A percentile compares a stretch with the other conserved stretches of the same genome.
Conservation (phyloP, 139 green algal genomes). For the Spirogloea muscicola region DNA sequence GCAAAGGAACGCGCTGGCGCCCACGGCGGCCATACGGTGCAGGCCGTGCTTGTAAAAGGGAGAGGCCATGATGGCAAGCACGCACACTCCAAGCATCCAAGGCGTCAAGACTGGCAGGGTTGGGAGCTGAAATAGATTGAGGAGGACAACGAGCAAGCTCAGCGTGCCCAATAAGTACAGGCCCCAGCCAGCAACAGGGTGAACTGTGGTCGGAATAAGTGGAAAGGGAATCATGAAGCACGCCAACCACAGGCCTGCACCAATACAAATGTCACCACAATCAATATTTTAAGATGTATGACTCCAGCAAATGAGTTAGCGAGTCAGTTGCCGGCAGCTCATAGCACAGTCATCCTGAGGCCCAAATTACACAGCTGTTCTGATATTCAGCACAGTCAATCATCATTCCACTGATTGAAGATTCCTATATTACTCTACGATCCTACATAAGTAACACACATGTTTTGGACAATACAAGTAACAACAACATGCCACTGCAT, state of each 20-base stretch:
- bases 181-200: constrained; percentile 10
- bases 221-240: constrained; percentile 1
- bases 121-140: not conserved
- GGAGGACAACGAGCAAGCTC: not conserved
- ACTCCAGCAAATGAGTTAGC: too few relatives aligned
- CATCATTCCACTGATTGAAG: too few relatives aligned
- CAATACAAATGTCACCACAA: too few relatives aligned
- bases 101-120: not conserved
- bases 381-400: too few relatives aligned
- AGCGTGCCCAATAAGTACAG: constrained; percentile 3
- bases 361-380: too few relatives aligned
- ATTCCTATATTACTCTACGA: too few relatives aligned
- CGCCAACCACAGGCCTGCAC: not conserved
- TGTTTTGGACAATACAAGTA: too few relatives aligned
- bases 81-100: not conserved
- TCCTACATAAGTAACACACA: too few relatives aligned
- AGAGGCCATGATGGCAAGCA: not conserved
- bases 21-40: not conserved
- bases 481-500: too few relatives aligned
- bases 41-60: constrained; percentile 18
- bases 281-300: too few relatives aligned
- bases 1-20: not conserved
- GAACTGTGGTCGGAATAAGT: not conserved
- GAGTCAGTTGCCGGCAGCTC: too few relatives aligned
- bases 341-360: too few relatives aligned